Evolutionary conservation across 192 early-diverging fungal species (phyloP).

Genomic region (Podochytrium sp.): DNA sequence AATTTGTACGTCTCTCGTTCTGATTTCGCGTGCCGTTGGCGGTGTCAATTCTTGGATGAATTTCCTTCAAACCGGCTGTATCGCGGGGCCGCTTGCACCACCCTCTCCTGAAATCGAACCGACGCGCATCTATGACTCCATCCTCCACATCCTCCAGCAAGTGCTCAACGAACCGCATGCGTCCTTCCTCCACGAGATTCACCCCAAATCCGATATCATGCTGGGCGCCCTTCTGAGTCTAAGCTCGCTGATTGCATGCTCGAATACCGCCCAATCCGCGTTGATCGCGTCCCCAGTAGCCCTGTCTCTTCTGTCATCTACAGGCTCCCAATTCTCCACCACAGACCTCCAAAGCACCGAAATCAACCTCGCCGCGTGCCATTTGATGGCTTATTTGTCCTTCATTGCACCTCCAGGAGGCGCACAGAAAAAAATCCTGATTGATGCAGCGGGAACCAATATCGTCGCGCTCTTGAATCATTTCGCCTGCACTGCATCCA

Average conservation of each 20-base stretch:
- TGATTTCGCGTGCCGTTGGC: neutral
- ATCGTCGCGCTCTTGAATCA: neutral
- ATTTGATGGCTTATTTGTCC: slow-evolving; percentile 4
- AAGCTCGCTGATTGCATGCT: neutral
- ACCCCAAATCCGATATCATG: neutral
- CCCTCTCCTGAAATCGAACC: neutral
- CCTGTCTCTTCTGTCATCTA: neutral
- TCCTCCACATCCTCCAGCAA: neutral
- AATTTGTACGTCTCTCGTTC: neutral
- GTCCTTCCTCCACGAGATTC: neutral
- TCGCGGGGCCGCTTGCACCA: neutral
- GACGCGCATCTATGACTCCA: neutral
- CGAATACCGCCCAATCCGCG: neutral
- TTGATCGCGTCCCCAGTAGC: neutral
- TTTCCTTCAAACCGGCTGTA: neutral
- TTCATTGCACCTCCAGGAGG: neutral
- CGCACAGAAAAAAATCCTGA: neutral
- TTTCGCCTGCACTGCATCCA: neutral
- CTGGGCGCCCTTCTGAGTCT: neutral
- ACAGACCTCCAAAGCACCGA: neutral
- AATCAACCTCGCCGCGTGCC: neutral
- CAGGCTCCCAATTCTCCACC: neutral
- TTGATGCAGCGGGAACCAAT: slow-evolving; percentile 2
- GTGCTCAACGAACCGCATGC: neutral
- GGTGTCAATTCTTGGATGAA: neutral